Evolutionary conservation across 768 basidiomycete genomes (phyloP), one percentile per base, ranked within the genome.

Genomic region (Mycena belliarum): DNA sequence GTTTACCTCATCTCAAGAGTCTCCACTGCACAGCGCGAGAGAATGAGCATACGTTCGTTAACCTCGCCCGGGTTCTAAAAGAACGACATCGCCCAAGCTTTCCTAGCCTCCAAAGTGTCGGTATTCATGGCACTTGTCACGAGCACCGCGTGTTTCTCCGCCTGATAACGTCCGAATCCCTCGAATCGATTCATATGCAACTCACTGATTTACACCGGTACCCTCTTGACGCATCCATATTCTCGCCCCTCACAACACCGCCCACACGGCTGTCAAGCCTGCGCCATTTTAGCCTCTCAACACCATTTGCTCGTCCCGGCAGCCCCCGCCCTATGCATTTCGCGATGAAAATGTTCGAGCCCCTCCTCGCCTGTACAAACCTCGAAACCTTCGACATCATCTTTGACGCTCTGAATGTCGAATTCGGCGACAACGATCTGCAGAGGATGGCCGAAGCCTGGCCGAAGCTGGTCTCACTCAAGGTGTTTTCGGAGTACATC

Each of bases 371-470:
- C 20, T 55, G 53, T 33, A 16, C 12, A 18, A 55, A 55, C 26
- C 37, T 55, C 26, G 53, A 55, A n/a, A 47, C 35, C 18, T 14
- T 55, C 9, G 37, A 55, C 35, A n/a, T 55, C 24, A 54, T 46
- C 15, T 11, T 54, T 15, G 53, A 55, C 24, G 53, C 45, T 6
- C 18, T n/a, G 25, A 20, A 28, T 18, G 53, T 55, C 11, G 53
- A 55, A 12, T 47, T 55, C 14, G 12, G 32, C 45, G 44, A 55
- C 38, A 24, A 18, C 29, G 37, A 47, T 20, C 14, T 55, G 20
- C 37, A 47, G 20, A 38, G 11, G 21, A 55, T 55, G 45, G 44
- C 53, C 37, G 20, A 8, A 15, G 44, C 50, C 24, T 51, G 50
- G 50, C 50, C 50, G 40, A 38, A 21, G 25, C 50, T 51, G 21